Base-by-base conservation (phyloP, 768 basidiomycete genomes). In the Pholiota molesta region DNA sequence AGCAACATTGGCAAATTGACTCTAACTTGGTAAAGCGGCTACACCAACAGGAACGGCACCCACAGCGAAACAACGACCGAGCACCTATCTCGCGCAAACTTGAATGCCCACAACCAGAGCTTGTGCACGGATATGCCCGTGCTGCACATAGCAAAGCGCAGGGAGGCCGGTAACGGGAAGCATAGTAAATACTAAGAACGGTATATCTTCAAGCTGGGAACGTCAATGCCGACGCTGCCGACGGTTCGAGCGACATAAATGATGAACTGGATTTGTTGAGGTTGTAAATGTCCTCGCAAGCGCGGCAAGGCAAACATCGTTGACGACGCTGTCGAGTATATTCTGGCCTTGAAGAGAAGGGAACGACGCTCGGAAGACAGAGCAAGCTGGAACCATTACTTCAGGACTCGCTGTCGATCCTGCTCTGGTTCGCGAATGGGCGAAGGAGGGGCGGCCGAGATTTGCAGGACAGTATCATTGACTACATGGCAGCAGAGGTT, bases 321-420 rank as follows among this genome's bases (percentile, higher is more conserved):
- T 11, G 92, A 90, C 37, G 95, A 95, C 64, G 93, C 92, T 0
- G 90, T 91, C 8, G 94, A 96, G 73, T 96, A 96, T 71, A 96
- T 96, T 62, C 88, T 89, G 9, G 94, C 94, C 5, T 72, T 96
- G 40, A 95, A 95, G 77, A 85, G 84, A 67, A 82, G 94, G n/a
- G 94, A 95, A 71, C 65, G 66, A 2, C 82, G 93, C n/a, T 39
- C 78, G 95, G 31, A 84, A 80, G 62, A 83, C 87, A 2, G 93
- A 95, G 74, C 90, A 91, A 63, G 85, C 83, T 1, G 94, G 92
- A 68, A 76, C 83, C 1, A 80, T 96, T 39, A 72, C 95, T 10
- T 74, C 76, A 26, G 88, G 90, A 0, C 84, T 94, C 23, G 90
- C 92, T 0, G 88, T 91, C 28, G 91, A 92, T 0, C 84, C 86